phyloP scores from a whole-genome alignment of 179 eudicot species.

The Actinidia chinensis region DNA sequence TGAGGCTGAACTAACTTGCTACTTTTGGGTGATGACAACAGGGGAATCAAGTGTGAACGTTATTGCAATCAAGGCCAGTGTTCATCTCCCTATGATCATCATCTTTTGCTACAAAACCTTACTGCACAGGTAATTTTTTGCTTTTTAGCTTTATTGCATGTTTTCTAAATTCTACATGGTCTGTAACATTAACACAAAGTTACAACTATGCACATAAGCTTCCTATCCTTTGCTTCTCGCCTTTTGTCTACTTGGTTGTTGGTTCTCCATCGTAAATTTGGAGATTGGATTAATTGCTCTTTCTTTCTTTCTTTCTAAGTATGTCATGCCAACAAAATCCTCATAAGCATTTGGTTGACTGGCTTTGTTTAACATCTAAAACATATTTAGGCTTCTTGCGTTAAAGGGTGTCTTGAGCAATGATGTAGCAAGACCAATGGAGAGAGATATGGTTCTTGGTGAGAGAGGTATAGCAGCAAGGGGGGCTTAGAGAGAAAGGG shows the following conservation, averaged over 20 bases:
- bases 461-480: neutral
- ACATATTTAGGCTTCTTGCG: constrained; percentile 1
- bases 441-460: neutral
- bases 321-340: neutral
- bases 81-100: constrained; percentile 79
- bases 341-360: neutral
- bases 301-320: neutral
- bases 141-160: neutral
- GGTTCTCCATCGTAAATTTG: neutral
- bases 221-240: neutral
- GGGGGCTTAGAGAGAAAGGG: neutral
- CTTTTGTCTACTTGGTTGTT: neutral
- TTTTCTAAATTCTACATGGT: constrained; percentile 7
- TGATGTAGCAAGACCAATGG: neutral
- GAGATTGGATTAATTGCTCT: neutral
- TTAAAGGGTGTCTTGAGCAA: neutral
- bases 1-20: constrained; percentile 10
- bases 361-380: neutral
- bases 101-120: constrained; percentile 74
- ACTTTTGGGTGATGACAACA: constrained; percentile 28
- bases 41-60: constrained; percentile 70
- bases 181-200: neutral
- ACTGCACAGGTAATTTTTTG: constrained; percentile 61
- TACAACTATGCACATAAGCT: no score
- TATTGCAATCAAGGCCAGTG: constrained; percentile 73